phyloP scores from a whole-genome alignment of 805 yeast species.

The Kuraishia borneana region DNA sequence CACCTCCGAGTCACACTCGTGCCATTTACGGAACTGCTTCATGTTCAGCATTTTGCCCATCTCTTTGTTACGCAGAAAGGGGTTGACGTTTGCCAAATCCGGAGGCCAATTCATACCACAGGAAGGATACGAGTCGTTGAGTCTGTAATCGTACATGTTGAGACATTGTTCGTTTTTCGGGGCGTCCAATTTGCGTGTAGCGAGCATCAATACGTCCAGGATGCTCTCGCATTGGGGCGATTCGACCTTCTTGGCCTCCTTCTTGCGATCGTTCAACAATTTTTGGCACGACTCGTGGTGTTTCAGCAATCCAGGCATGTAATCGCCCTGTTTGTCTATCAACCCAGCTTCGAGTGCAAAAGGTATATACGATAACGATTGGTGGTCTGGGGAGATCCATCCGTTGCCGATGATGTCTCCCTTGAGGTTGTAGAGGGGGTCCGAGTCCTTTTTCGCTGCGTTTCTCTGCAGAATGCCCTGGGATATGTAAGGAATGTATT shows the following conservation, averaged over 20 bases:
- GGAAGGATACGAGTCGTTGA: constrained; percentile 63
- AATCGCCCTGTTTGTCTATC: constrained; percentile 27
- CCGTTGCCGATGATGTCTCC: constrained; percentile 86
- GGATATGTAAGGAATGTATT: constrained; percentile 86
- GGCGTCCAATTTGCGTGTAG: constrained; percentile 14
- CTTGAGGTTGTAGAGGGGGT: constrained; percentile 28
- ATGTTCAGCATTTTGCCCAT: constrained; percentile 43
- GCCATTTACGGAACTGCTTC: constrained; percentile 39
- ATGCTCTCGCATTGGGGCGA: constrained; percentile 27
- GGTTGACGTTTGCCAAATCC: constrained; percentile 34
- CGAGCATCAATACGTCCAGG: constrained; percentile 23
- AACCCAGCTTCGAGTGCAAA: constrained; percentile 52
- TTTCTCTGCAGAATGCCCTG: constrained; percentile 45
- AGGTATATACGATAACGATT: constrained; percentile 72
- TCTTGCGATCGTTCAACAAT: constrained; percentile 21
- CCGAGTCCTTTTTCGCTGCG: constrained; percentile 11
- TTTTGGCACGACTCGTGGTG: constrained; percentile 55
- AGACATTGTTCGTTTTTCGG: constrained; percentile 42
- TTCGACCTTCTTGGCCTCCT: constrained; percentile 11
- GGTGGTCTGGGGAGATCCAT: constrained; percentile 84
- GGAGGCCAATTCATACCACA: constrained; percentile 95
- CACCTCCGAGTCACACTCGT: constrained; percentile 65
- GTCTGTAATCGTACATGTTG: constrained; percentile 75
- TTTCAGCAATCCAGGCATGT: constrained; percentile 27
- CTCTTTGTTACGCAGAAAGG: constrained; percentile 33